Conservation (phyloP, 2,329 filamentous ascomycete species). For the Byssochlamys sp. region DNA sequence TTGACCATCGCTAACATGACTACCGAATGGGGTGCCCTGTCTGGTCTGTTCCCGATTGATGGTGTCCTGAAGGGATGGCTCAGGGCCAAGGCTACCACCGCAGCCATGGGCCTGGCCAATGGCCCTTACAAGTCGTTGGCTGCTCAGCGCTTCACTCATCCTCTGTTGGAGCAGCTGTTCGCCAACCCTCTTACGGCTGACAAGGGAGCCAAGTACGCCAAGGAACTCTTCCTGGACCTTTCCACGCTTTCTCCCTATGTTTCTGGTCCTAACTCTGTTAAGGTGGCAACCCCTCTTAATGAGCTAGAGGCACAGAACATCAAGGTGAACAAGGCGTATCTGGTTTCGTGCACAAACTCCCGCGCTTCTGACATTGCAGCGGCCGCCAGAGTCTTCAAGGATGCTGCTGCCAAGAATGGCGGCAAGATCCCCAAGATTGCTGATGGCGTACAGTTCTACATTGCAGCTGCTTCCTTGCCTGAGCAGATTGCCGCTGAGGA, state of each 20-base stretch:
- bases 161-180: constrained; percentile 62
- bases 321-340: constrained; percentile 70
- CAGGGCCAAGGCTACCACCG: constrained; percentile 62
- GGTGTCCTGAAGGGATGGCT: constrained; percentile 62
- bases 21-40: constrained; percentile 68
- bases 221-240: constrained; percentile 70
- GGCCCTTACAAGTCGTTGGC: constrained; percentile 39
- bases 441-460: constrained; percentile 71
- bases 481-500: constrained; percentile 73
- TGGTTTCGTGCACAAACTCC: constrained; percentile 84
- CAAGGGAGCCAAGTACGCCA: constrained; percentile 68
- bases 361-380: constrained; percentile 70
- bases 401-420: constrained; percentile 53
- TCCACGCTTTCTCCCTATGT: constrained; percentile 76
- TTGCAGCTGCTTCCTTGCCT: constrained; percentile 69
- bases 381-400: constrained; percentile 75
- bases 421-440: constrained; percentile 62
- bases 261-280: constrained; percentile 82
- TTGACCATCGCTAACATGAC: constrained; percentile 67
- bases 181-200: constrained; percentile 60
- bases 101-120: constrained; percentile 51
- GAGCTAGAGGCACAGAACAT: constrained; percentile 68
- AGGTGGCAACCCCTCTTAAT: constrained; percentile 66
- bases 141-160: constrained; percentile 59
- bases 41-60: constrained; percentile 74